phyloP scores from a whole-genome alignment of 768 basidiomycete genomes.

The Lactifluus rugatus region DNA sequence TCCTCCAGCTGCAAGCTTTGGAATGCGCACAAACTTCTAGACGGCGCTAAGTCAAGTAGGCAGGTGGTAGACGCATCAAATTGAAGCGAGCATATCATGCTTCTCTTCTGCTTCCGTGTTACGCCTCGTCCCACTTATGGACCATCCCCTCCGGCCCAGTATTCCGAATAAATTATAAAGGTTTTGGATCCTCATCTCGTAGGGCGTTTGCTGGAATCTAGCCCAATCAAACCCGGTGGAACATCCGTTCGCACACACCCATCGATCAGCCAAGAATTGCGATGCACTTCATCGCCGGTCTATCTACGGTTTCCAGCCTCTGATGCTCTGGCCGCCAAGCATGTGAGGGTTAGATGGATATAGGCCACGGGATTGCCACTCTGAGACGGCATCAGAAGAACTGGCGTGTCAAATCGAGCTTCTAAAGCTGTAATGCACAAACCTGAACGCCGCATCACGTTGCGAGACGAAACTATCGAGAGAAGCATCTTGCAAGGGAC shows the following conservation, averaged over 20 bases:
- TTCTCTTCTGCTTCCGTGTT: neutral
- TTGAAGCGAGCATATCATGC: neutral
- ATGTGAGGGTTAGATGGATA: neutral
- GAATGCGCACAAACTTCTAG: neutral
- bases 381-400: neutral
- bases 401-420: neutral
- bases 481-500: neutral
- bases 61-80: neutral
- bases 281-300: neutral
- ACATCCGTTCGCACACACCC: neutral
- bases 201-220: neutral
- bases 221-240: neutral
- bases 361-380: neutral
- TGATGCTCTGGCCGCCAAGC: neutral
- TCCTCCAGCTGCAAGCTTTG: neutral
- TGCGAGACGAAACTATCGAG: neutral
- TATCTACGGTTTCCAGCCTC: neutral
- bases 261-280: neutral
- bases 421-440: neutral
- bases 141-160: neutral
- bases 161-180: neutral
- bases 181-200: neutral
- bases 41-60: neutral
- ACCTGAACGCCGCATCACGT: neutral
- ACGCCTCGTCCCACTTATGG: neutral